Base-by-base conservation (phyloP, 768 basidiomycete species). In the Vararia minispora region DNA sequence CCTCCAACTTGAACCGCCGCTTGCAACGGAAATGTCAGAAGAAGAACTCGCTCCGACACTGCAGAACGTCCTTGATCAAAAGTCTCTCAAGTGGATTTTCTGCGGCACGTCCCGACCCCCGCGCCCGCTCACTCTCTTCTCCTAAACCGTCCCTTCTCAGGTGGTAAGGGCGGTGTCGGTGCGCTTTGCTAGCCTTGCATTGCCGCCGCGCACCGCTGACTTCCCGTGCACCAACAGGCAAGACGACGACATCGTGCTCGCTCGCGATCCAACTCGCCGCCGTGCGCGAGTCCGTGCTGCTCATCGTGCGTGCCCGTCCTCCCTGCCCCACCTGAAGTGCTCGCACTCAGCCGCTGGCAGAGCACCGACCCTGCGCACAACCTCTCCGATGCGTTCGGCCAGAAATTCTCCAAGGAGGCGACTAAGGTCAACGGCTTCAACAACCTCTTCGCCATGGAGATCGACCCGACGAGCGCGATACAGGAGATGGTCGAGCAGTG, bases 281-380 rank as follows among this genome's bases (percentile, higher is more conserved):
- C 52, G 74, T 72, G 52, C 77, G 95, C 46, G 82, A 95, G 61
- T 94, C 89, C n/a, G 95, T 99, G 25, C 72, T 99, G 4, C 74
- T 99, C 47, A 98, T 99, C 54, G 94, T 89, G 57, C 53, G 86
- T 67, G 3, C 20, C 26, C 17, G 28, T 6, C 17, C 23, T 10
- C 17, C 17, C 5, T 18, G 5, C 11, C 8, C 36, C 28, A 38
- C 31, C 8, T 18, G 9, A 30, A 28, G n/a, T 26, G 34, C 8
- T 21, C 10, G 25, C 46, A 45, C 25, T 18, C 25, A 37, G 11
- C 26, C 22, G 29, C 27, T 35, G 13, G 21, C 25, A 95, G 90
- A 97, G 94, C 6, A 99, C 95, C 6, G 95, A 99, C 62, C 95
- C 95, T n/a, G 95, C 95, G 26, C 95, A 99, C 68, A 99, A 99